Evolutionary conservation across 306 rosid species (phyloP), one percentile per base, ranked within the genome.

Genomic region (Quercus alba): DNA sequence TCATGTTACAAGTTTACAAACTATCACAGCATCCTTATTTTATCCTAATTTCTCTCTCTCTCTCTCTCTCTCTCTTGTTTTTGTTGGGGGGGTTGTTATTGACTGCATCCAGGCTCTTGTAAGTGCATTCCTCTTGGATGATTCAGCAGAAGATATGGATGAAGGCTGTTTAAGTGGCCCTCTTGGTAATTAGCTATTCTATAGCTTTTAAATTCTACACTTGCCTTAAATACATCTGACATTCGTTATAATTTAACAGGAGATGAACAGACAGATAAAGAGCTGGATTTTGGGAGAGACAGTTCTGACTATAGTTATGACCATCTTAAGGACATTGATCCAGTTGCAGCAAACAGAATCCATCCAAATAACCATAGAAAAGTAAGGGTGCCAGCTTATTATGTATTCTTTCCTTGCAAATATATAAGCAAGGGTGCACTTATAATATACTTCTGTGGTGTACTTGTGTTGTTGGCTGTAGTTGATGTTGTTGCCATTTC

Each of bases 311-410:
- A 78, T 81, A 73, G 82, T 81, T 90, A 91, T 75, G 89, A 86
- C 17, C 73, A 81, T 81, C 98, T 94, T 75, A 90, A 86, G 75
- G 85, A 78, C 77, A 90, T 94, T 62, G 98, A 94, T 79, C 98
- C 97, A 44, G 86, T 88, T 77, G 93, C 97, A 8, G 97, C 98
- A 20, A 91, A 90, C 82, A 88, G 98, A 85, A 84, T 92, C 82
- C 98, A 94, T 85, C 98, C 97, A 54, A 92, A 94, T 84, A 86
- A 94, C 79, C 88, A 88, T 69, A 90, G 98, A 87, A 94, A 88
- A 88, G 98, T 94, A 67, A 28, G 78, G 74, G 64, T 52, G 23
- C 35, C 70, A 52, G 25, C 74, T 73, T 83, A 55, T 79, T 52
- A 38, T 81, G 14, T 68, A 30, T 78, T 72, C 76, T 72, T 75